Evolutionary conservation across 768 basidiomycete species (phyloP), one percentile per base, ranked within the genome.

Genomic region (Lyophyllum decastes): DNA sequence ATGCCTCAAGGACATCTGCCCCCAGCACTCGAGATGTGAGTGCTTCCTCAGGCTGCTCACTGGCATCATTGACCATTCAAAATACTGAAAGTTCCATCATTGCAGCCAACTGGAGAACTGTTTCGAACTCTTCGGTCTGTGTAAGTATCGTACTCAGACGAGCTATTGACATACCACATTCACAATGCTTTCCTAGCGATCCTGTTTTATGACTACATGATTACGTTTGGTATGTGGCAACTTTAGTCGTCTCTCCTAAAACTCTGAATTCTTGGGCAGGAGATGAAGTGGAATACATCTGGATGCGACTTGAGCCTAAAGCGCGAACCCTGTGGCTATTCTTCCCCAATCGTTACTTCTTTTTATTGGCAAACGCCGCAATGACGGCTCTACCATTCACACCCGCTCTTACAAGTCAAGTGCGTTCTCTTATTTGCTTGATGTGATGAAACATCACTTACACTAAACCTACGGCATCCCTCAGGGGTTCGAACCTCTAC

Each of bases 271-370:
- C 24, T 16, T n/a, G 21, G 4, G 17, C 16, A 61, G 60, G 41
- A 17, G 30, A 54, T 17, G 60, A 61, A 22, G 52, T 57, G 14
- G 47, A 61, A 10, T 57, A 54, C 35, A n/a, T 61, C 21, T 61
- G 60, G 60, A 46, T 19, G 12, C 47, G 55, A 17, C 11, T 38
- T 12, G 16, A 17, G 35, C 34, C 44, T 21, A 57, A 54, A 49
- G 48, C 48, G 22, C 47, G 52, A 17, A 61, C 47, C 40, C 27
- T 47, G 4, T 54, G 43, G 33, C 16, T 57, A 26, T 61, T 57
- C 19, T 54, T 57, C 25, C 30, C 52, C 2, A 49, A 53, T 14
- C 52, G 60, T 5, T 61, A 61, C 25, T 57, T 49, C 25, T 38
- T 52, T 10, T 26, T 57, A 11, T 27, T 55, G 12, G 46, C 45